phyloP scores from a whole-genome alignment of 2,329 filamentous ascomycete species.

The Acrocalymma vagum region DNA sequence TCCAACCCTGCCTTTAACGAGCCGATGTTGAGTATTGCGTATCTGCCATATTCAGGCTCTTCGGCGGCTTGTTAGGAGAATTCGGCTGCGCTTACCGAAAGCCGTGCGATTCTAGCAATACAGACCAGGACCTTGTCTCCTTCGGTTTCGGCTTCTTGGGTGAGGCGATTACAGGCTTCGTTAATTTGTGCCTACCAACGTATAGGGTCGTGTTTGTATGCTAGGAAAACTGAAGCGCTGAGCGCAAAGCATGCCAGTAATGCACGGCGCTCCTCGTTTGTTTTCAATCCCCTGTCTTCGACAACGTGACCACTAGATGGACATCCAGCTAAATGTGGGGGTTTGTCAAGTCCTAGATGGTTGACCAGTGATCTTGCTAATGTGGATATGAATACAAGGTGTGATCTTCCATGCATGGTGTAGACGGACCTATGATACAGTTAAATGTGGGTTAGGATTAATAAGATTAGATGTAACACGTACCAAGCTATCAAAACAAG shows the following conservation, averaged over 20 bases:
- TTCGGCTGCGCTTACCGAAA: constrained; percentile 29
- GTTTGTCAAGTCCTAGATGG: constrained; percentile 30
- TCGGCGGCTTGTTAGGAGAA: constrained; percentile 29
- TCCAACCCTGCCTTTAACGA: constrained; percentile 19
- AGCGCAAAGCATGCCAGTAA: constrained; percentile 59
- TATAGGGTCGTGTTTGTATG: constrained; percentile 54
- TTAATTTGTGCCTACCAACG: constrained; percentile 68
- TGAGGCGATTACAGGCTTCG: constrained; percentile 61
- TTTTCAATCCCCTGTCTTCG: constrained; percentile 26
- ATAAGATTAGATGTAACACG: background rate
- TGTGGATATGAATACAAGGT: constrained; percentile 21
- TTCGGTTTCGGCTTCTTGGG: constrained; percentile 55
- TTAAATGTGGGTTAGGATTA: background rate
- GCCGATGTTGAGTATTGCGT: constrained; percentile 21
- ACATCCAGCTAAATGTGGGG: constrained; percentile 10
- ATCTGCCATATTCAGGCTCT: constrained; percentile 11
- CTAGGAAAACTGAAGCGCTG: constrained; percentile 40
- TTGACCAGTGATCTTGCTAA: constrained; percentile 24
- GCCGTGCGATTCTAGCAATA: constrained; percentile 45
- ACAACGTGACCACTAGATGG: constrained; percentile 10
- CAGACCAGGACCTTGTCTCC: constrained; percentile 60
- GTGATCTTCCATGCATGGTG: constrained; percentile 23
- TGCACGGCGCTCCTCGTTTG: constrained; percentile 61
- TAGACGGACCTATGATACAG: constrained; percentile 20
- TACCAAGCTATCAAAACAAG: constrained; percentile 31